phyloP scores from a whole-genome alignment of 306 rosid genomes.

The Prunus dulcis region DNA sequence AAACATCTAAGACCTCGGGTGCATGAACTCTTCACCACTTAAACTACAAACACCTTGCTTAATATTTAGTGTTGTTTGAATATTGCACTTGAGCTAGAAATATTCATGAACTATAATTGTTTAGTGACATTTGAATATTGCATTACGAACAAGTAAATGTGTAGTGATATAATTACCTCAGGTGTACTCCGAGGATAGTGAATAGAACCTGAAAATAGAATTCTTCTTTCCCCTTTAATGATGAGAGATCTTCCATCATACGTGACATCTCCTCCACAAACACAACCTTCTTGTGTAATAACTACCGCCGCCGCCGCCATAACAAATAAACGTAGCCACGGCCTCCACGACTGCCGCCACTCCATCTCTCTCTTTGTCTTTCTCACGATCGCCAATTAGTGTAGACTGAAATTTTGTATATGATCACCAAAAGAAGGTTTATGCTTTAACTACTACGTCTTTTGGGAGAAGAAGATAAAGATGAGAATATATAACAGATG shows the following conservation, averaged over 20 bases:
- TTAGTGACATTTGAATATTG: not conserved
- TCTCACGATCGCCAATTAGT: too few species aligned
- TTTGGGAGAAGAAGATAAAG: too few species aligned
- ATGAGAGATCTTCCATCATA: slow-evolving; percentile 86
- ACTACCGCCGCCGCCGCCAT: not conserved
- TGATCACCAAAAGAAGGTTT: too few species aligned
- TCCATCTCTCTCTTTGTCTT: not conserved
- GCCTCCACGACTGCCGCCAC: not conserved
- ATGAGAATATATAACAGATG: too few species aligned
- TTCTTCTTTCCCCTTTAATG: slow-evolving; percentile 49
- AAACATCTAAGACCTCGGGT: too few species aligned
- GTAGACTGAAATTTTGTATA: too few species aligned
- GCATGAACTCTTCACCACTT: too few species aligned
- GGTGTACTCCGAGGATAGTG: slow-evolving; percentile 94
- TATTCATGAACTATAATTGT: not conserved
- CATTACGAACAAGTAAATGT: not conserved
- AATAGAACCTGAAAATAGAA: slow-evolving; percentile 80
- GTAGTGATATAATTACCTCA: slow-evolving; percentile 30
- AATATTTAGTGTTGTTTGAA: too few species aligned
- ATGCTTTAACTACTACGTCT: too few species aligned
- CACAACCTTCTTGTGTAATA: not conserved
- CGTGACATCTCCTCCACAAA: slow-evolving; percentile 28
- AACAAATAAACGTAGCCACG: not conserved
- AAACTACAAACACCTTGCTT: too few species aligned
- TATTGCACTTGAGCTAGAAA: too few species aligned